Evolutionary conservation across 176 grass and related monocot species (phyloP).

Genomic region (sorghum (Sorghum bicolor)): DNA sequence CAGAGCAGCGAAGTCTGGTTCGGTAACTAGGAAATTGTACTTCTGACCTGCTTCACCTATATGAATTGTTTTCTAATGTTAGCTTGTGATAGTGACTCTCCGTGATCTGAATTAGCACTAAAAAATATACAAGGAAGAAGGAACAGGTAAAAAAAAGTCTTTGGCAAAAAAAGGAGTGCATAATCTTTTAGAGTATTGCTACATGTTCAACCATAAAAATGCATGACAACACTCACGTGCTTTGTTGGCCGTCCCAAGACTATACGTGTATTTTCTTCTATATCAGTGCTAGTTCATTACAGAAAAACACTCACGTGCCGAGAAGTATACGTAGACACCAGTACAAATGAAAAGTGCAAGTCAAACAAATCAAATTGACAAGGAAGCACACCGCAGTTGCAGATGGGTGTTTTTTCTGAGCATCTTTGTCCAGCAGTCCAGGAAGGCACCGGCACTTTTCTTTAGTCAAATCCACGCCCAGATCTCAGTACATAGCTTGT

Average conservation of each 20-base stretch:
- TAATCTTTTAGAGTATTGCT: not conserved
- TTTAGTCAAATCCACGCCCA: slow-evolving; percentile 11
- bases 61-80: not conserved
- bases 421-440: not conserved
- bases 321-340: not conserved
- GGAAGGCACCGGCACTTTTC: not conserved
- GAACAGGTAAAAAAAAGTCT: not conserved
- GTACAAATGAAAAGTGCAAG: not conserved
- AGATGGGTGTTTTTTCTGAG: slow-evolving; percentile 22
- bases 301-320: too few species aligned
- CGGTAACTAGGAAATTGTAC: not conserved
- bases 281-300: too few species aligned
- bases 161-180: too few species aligned
- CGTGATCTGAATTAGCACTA: too few species aligned
- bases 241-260: not conserved
- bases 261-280: too few species aligned
- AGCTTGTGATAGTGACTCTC: too few species aligned
- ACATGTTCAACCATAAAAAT: not conserved
- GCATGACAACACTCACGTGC: not conserved
- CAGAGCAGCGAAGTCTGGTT: not conserved
- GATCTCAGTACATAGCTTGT: slow-evolving; percentile 20
- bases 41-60: not conserved
- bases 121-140: too few species aligned
- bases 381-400: not conserved
- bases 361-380: slow-evolving; percentile 3